These are phyloP conservation scores for Bipolaris gigantea DNA, from an alignment of 2,329 filamentous ascomycete species.

Conservation along the genomic window DNA sequence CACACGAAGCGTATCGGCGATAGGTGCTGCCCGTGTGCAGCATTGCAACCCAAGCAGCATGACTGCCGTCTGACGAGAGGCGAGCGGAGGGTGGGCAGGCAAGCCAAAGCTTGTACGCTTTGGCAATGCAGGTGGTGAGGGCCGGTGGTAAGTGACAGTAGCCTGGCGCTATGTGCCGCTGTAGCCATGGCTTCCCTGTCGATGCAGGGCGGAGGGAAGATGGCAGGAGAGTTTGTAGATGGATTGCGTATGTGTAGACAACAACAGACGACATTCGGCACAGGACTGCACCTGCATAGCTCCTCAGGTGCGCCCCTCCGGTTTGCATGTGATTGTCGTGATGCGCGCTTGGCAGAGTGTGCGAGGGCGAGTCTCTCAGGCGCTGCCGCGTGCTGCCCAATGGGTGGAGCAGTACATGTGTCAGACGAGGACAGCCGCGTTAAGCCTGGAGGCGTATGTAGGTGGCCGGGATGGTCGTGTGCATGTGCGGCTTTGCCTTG, in stretches of 20 bases:
- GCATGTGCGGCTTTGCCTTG: too few relatives aligned
- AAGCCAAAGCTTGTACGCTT: not conserved
- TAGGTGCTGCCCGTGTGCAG: not conserved
- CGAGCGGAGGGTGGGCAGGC: not conserved
- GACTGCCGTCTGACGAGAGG: not conserved
- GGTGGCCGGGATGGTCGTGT: too few relatives aligned
- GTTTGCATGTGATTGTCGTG: not conserved
- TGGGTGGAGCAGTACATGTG: not conserved
- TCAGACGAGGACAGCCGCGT: constrained; percentile 2
- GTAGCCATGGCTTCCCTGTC: not conserved
- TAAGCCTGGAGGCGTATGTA: not conserved
- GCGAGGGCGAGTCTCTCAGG: not conserved
- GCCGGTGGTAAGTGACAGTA: not conserved
- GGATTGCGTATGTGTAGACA: not conserved
- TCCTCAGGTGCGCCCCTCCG: not conserved
- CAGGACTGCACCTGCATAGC: not conserved
- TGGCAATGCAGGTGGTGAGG: not conserved
- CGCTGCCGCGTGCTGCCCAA: not conserved
- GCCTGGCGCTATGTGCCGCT: not conserved
- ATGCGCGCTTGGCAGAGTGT: not conserved
- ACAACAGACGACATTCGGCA: not conserved
- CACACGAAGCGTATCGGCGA: not conserved
- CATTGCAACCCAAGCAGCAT: not conserved
- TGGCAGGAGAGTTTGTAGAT: not conserved
- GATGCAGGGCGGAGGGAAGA: not conserved